Percentiles rank a stretch among this genome's conserved stretches.
phyloP scores from a whole-genome alignment of 1,139 yeast species.

The Petasospora fabianii region DNA sequence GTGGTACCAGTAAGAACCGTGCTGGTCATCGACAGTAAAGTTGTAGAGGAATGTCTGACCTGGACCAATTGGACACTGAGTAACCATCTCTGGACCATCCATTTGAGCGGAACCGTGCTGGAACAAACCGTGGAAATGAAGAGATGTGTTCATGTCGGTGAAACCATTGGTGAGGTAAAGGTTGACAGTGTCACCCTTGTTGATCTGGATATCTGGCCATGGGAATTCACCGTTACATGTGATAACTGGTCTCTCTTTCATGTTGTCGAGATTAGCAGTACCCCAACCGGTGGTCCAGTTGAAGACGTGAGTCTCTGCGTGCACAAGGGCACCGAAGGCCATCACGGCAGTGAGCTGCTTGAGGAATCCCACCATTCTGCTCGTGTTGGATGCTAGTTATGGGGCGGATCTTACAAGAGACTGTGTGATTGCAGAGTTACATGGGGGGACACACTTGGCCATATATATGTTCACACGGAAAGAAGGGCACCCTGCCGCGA shows the following conservation, averaged over 20 bases:
- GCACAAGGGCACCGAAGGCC: conserved; percentile 13
- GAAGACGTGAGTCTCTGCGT: conserved; percentile 58
- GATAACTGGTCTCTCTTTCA: conserved; percentile 57
- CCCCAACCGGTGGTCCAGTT: conserved; percentile 77
- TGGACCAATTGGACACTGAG: conserved; percentile 86
- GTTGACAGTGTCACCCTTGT: conserved; percentile 72
- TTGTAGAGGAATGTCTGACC: conserved; percentile 67
- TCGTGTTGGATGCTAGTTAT: not conserved
- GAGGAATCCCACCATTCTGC: not conserved
- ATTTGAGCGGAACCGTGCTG: conserved; percentile 66
- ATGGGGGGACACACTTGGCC: not conserved
- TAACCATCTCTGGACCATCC: conserved; percentile 88
- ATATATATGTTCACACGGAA: not conserved
- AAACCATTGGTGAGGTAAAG: conserved; percentile 70
- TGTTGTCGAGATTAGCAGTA: conserved; percentile 73
- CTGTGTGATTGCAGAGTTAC: not conserved
- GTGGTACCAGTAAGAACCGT: conserved; percentile 94
- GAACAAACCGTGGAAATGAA: conserved; percentile 92
- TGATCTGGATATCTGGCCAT: conserved; percentile 69
- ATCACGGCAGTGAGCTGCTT: conserved; percentile 22
- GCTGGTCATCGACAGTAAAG: conserved; percentile 77
- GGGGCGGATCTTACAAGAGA: not conserved
- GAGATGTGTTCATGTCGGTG: conserved; percentile 59
- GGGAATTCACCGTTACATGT: conserved; percentile 87
- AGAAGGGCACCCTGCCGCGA: not conserved